A percentile compares a stretch with the other conserved stretches of the same genome.
phyloP scores from a whole-genome alignment of 441 rosid genomes.

The Iberis amara region DNA sequence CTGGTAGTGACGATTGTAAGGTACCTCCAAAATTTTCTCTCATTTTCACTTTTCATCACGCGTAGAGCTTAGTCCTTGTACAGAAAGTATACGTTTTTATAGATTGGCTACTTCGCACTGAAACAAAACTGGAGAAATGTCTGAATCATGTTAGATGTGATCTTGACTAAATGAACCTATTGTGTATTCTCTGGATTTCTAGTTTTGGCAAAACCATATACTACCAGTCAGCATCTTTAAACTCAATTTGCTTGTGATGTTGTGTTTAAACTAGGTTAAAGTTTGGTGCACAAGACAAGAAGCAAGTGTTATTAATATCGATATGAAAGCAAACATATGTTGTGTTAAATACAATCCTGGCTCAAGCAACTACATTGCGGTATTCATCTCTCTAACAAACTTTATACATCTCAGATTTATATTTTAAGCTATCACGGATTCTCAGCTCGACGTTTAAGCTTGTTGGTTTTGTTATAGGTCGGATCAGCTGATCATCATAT shows the following conservation, averaged over 20 bases:
- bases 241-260: not conserved
- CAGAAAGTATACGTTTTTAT: not conserved
- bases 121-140: too few relatives aligned
- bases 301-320: conserved; percentile 87
- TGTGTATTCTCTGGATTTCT: conserved; percentile 1
- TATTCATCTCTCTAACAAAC: conserved; percentile 27
- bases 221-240: not conserved
- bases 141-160: not conserved
- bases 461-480: conserved; percentile 51
- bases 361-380: conserved; percentile 91
- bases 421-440: conserved; percentile 14
- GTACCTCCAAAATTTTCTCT: conserved; percentile 33
- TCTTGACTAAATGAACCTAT: conserved; percentile 4
- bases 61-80: conserved; percentile 6
- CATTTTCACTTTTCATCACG: not conserved
- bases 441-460: conserved; percentile 15
- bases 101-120: conserved; percentile 8
- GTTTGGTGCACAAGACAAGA: conserved; percentile 98
- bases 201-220: not conserved
- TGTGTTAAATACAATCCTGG: conserved; percentile 99
- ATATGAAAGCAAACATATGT: conserved; percentile 98
- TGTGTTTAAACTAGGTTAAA: conserved; percentile 62
- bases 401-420: conserved; percentile 9
- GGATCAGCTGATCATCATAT: conserved; percentile 98
- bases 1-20: conserved; percentile 94